A percentile compares a stretch with the other conserved stretches of the same genome.
These are phyloP conservation scores for Thalassiosira delicatula DNA, from an alignment of 352 stramenopile genomes.

Conservation along the genomic window DNA sequence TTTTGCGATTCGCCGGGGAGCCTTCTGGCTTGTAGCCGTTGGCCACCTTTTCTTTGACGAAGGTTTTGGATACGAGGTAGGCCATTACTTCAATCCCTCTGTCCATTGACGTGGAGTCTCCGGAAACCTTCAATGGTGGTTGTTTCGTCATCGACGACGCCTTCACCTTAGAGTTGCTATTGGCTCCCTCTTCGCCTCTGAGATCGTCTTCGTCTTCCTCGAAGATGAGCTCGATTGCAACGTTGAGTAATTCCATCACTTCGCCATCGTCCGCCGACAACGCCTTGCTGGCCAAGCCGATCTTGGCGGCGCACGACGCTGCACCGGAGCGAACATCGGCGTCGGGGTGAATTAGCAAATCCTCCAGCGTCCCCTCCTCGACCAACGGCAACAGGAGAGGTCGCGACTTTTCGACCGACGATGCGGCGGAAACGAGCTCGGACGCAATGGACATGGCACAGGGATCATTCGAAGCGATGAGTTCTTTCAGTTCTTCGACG, in stretches of 20 bases:
- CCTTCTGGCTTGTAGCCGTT: slow-evolving; percentile 72
- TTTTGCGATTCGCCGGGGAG: slow-evolving; percentile 35
- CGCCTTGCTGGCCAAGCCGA: slow-evolving; percentile 76
- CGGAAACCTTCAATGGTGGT: slow-evolving; percentile 13
- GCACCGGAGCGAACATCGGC: slow-evolving; percentile 74
- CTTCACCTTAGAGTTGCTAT: slow-evolving; percentile 20
- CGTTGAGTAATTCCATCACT: slow-evolving; percentile 75
- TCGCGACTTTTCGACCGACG: slow-evolving; percentile 72
- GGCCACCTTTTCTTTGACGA: slow-evolving; percentile 84
- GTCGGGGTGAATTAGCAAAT: slow-evolving; percentile 68
- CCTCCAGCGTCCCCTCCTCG: slow-evolving; percentile 62
- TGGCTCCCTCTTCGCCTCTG: not conserved
- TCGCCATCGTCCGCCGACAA: slow-evolving; percentile 72
- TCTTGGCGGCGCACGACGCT: slow-evolving; percentile 77
- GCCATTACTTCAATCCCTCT: slow-evolving; percentile 84
- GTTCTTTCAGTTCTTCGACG: slow-evolving; percentile 49
- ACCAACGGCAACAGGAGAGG: slow-evolving; percentile 67
- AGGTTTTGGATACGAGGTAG: slow-evolving; percentile 81
- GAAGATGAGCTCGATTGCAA: slow-evolving; percentile 79
- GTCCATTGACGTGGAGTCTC: slow-evolving; percentile 75
- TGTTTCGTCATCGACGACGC: slow-evolving; percentile 13
- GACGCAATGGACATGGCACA: slow-evolving; percentile 77
- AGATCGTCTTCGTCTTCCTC: slow-evolving; percentile 49
- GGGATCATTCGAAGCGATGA: slow-evolving; percentile 70
- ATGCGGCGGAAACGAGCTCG: slow-evolving; percentile 75